phyloP scores from a whole-genome alignment of 2,329 filamentous ascomycete species.

The Oidium heveae region DNA sequence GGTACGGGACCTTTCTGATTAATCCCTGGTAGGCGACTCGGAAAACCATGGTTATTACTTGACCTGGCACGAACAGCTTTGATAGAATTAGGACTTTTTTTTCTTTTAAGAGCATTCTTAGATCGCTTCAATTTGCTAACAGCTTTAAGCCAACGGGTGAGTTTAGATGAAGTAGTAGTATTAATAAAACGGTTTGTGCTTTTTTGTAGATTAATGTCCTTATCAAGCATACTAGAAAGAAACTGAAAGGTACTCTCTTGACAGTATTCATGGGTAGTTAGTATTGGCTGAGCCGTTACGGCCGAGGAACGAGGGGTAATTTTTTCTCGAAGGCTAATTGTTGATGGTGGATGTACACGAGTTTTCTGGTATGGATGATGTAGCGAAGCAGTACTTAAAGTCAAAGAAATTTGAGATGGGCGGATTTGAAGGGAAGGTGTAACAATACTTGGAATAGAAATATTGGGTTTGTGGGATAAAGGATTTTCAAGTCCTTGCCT shows the following conservation, averaged over 20 bases:
- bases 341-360: slow-evolving; percentile 18
- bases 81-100: no score
- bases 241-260: slow-evolving; percentile 27
- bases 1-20: slow-evolving; percentile 55
- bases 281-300: slow-evolving; percentile 32
- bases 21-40: slow-evolving; percentile 36
- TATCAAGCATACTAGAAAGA: slow-evolving; percentile 24
- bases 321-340: slow-evolving; percentile 24
- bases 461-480: slow-evolving; percentile 64
- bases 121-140: no score
- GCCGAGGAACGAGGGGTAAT: slow-evolving; percentile 23
- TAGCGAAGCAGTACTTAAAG: slow-evolving; percentile 10
- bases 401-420: slow-evolving; percentile 38
- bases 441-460: slow-evolving; percentile 70
- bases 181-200: no score
- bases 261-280: slow-evolving; percentile 17
- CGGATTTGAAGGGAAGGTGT: slow-evolving; percentile 59
- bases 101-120: no score
- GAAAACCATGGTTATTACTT: slow-evolving; percentile 13
- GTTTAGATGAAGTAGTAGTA: no score
- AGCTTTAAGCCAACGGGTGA: no score
- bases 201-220: not conserved
- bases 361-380: slow-evolving; percentile 20
- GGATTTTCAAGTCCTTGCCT: slow-evolving; percentile 32
- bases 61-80: no score